Evolutionary conservation across 768 basidiomycete species (phyloP).

Genomic region (Clavulina sp.): DNA sequence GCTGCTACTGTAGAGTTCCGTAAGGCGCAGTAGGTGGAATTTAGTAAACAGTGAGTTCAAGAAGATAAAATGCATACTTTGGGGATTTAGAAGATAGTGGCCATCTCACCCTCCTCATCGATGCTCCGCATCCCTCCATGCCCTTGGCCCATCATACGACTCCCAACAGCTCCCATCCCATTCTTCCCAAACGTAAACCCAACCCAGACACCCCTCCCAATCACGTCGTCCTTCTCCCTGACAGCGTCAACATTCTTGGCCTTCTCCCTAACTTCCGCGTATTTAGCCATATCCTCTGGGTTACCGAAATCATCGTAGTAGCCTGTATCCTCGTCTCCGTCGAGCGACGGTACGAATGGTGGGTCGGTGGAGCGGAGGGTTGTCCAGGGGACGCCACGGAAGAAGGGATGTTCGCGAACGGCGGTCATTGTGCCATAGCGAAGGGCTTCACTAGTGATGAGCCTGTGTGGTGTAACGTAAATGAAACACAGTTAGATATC

Average conservation of each 20-base stretch:
- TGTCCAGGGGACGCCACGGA: conserved; percentile 57
- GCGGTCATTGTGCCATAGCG: conserved; percentile 62
- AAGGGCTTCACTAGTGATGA: conserved; percentile 74
- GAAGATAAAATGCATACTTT: no score
- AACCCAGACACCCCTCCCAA: conserved; percentile 68
- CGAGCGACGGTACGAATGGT: conserved; percentile 88
- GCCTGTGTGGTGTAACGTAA: conserved; percentile 24
- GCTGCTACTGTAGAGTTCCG: no score
- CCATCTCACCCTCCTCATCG: no score
- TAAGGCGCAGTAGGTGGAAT: no score
- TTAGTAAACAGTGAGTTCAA: no score
- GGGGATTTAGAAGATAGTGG: no score
- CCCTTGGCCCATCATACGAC: no score
- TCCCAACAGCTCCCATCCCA: conserved; percentile 45
- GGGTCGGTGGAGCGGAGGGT: conserved; percentile 56
- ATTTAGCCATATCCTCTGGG: conserved; percentile 92
- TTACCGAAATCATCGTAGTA: conserved; percentile 87
- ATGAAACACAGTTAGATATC: background rate
- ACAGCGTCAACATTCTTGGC: conserved; percentile 86
- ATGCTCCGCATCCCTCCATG: no score
- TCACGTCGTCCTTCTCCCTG: conserved; percentile 66
- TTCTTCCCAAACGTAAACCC: conserved; percentile 87
- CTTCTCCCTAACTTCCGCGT: conserved; percentile 95
- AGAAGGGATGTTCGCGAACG: conserved; percentile 69
- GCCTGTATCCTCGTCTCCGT: conserved; percentile 87